phyloP scores from a whole-genome alignment of 73 alveolate species.

The Tetrahymena elliotti region DNA sequence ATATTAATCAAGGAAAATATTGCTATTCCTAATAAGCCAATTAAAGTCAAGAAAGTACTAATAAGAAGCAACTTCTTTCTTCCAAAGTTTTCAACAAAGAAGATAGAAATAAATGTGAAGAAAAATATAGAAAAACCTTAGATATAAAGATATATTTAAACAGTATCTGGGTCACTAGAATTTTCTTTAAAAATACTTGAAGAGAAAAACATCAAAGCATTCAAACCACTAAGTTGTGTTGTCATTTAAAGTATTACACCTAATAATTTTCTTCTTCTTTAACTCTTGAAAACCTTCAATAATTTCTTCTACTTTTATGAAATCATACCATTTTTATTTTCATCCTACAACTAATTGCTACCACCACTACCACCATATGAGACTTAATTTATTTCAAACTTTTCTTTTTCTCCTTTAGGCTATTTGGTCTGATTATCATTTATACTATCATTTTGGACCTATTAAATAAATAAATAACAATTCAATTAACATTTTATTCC shows the following conservation, averaged over 20 bases:
- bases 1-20: not conserved
- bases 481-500: not conserved
- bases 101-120: not conserved
- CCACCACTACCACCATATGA: not conserved
- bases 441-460: not conserved
- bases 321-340: not conserved
- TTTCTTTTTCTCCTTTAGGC: not conserved
- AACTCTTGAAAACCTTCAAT: not conserved
- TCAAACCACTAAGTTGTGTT: not conserved
- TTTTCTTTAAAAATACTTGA: not conserved
- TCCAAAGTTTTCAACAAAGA: not conserved
- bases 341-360: not conserved
- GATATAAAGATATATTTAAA: not conserved
- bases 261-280: not conserved
- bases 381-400: not conserved
- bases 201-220: not conserved
- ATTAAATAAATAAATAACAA: not conserved
- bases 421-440: not conserved
- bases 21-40: not conserved
- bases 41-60: not conserved
- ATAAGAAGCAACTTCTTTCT: not conserved
- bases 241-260: not conserved
- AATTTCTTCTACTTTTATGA: not conserved
- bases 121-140: not conserved
- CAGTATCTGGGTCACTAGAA: not conserved